A percentile compares a stretch with the other conserved stretches of the same genome.
Conservation (phyloP, 2,329 filamentous ascomycete genomes). For the Diaporthe citri region DNA sequence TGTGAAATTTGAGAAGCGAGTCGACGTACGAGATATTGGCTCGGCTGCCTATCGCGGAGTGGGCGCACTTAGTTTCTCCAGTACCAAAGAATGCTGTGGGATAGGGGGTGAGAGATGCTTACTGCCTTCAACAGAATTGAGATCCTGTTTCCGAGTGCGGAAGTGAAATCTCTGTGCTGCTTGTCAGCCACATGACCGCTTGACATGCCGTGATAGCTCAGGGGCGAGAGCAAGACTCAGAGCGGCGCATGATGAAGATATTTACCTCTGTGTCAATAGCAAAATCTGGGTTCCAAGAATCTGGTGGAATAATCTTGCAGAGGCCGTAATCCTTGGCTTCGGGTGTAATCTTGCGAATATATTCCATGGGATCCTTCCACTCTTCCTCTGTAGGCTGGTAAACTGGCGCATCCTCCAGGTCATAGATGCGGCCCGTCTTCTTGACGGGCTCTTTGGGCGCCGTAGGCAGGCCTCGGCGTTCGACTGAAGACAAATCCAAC, state of each 20-base stretch:
- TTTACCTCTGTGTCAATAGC: conserved; percentile 96
- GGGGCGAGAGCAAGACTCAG: background rate
- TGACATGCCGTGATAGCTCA: too few species aligned
- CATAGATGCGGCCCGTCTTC: conserved; percentile 83
- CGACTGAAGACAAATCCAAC: conserved; percentile 89
- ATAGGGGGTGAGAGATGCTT: conserved; percentile 56
- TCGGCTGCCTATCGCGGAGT: conserved; percentile 77
- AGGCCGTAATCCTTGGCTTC: conserved; percentile 91
- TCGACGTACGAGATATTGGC: conserved; percentile 97
- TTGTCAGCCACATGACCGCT: conserved; percentile 28
- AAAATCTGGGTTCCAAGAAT: conserved; percentile 93
- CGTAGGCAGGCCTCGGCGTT: conserved; percentile 87
- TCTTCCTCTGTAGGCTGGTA: conserved; percentile 93
- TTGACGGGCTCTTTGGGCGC: conserved; percentile 82
- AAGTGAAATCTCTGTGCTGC: conserved; percentile 88
- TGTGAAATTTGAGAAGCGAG: conserved; percentile 95
- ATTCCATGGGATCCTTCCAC: conserved; percentile 93
- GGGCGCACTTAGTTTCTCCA: conserved; percentile 51
- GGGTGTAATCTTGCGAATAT: conserved; percentile 90
- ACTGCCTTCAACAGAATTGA: conserved; percentile 99
- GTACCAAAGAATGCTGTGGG: conserved; percentile 23
- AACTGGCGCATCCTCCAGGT: conserved; percentile 88
- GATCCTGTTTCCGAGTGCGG: conserved; percentile 92
- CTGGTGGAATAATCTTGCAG: conserved; percentile 94
- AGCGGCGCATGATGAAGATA: conserved; percentile 7